Conservation (phyloP, 257 asterid species). For the Primulina eburnea region DNA sequence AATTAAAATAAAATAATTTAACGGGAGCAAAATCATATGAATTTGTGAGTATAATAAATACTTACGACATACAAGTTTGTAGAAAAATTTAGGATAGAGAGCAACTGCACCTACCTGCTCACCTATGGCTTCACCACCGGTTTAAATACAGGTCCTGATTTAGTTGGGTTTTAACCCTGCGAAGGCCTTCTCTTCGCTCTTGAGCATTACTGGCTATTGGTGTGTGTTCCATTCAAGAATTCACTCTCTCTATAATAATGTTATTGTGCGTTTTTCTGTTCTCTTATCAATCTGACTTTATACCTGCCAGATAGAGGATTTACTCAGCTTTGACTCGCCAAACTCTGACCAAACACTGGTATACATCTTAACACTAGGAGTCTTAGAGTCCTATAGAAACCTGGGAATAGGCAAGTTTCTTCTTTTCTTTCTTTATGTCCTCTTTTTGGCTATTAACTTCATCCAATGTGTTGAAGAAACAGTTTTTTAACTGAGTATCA, state of each 20-base stretch:
- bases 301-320: conserved; percentile 66
- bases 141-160: conserved; percentile 14
- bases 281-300: conserved; percentile 12
- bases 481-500: conserved; percentile 25
- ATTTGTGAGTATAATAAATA: too few relatives aligned
- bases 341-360: conserved; percentile 69
- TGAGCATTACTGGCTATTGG: conserved; percentile 1
- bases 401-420: conserved; percentile 71
- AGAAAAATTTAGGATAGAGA: neutral
- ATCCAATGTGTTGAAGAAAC: conserved; percentile 7
- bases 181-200: neutral
- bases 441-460: conserved; percentile 6
- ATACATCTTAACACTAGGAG: conserved; percentile 92
- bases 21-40: neutral
- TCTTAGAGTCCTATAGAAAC: conserved; percentile 78
- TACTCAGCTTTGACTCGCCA: conserved; percentile 64
- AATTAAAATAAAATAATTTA: too few relatives aligned
- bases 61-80: neutral
- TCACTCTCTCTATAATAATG: neutral
- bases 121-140: neutral
- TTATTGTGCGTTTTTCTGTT: neutral
- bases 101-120: neutral
- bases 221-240: conserved; percentile 6
- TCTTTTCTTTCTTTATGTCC: conserved; percentile 10
- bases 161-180: conserved; percentile 14